Evolutionary conservation across 2,329 filamentous ascomycete species (phyloP).

Genomic region (Neonectria hederae): DNA sequence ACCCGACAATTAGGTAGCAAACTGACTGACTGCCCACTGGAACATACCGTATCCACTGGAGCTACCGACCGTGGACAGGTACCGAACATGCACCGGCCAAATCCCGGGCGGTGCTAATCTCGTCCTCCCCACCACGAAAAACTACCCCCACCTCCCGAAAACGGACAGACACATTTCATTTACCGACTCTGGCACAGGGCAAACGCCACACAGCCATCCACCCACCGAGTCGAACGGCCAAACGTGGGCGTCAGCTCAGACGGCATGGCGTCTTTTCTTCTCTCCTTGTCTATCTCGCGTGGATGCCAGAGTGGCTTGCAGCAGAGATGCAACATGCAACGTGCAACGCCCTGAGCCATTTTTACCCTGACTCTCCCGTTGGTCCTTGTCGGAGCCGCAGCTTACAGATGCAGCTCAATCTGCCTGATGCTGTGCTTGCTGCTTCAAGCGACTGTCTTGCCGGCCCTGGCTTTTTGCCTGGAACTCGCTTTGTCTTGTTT

Average conservation of each 20-base stretch:
- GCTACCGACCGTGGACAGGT: slow-evolving; percentile 8
- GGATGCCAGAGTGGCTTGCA: slow-evolving; percentile 32
- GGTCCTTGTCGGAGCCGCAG: slow-evolving; percentile 21
- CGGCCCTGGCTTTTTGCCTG: neutral
- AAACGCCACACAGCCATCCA: slow-evolving; percentile 33
- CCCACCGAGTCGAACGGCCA: slow-evolving; percentile 32
- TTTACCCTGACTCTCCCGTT: slow-evolving; percentile 15
- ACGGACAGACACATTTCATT: neutral
- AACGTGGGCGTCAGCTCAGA: slow-evolving; percentile 36
- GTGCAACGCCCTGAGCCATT: slow-evolving; percentile 35
- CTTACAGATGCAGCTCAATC: neutral
- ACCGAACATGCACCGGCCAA: slow-evolving; percentile 14
- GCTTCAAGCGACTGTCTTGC: neutral
- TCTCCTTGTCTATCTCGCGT: neutral
- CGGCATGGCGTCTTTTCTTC: slow-evolving; percentile 7
- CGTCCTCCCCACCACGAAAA: slow-evolving; percentile 3
- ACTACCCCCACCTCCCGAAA: slow-evolving; percentile 17
- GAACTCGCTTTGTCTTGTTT: too few species aligned
- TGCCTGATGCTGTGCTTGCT: too few species aligned
- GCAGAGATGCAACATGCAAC: slow-evolving; percentile 8
- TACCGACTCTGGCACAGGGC: slow-evolving; percentile 11
- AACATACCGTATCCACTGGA: too few species aligned
- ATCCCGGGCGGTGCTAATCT: slow-evolving; percentile 24
- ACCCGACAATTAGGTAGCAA: neutral
- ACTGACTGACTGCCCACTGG: too few species aligned